A percentile compares a stretch with the other conserved stretches of the same genome.
phyloP scores from a whole-genome alignment of 371 early-diverging fungal species.

The Blakeslea trispora region DNA sequence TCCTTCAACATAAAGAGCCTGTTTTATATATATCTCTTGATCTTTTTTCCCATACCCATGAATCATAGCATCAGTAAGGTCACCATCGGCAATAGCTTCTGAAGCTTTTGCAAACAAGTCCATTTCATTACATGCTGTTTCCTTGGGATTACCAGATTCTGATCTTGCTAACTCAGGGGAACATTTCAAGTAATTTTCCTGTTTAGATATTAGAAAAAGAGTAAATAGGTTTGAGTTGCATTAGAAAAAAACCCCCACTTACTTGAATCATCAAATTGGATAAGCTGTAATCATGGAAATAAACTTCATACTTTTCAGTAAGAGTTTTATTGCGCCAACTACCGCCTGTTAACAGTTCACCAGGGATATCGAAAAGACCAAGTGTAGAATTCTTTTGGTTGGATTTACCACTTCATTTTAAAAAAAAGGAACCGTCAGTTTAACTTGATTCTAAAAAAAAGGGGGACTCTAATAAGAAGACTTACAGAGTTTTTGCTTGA shows the following conservation, averaged over 20 bases:
- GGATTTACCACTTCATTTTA: conserved; percentile 46
- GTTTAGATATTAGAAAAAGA: not conserved
- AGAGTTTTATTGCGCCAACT: conserved; percentile 59
- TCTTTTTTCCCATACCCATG: conserved; percentile 59
- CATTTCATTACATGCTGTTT: conserved; percentile 37
- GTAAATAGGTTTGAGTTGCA: not conserved
- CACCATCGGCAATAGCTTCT: conserved; percentile 89
- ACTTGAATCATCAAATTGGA: conserved; percentile 81
- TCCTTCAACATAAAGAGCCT: too few relatives aligned
- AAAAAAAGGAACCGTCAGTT: too few relatives aligned
- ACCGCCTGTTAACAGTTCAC: conserved; percentile 61
- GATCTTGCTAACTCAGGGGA: conserved; percentile 28
- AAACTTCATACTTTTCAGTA: conserved; percentile 85
- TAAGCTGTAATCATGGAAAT: conserved; percentile 92
- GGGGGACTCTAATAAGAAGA: conserved; percentile 4
- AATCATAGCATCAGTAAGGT: conserved; percentile 82
- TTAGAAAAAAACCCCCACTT: not conserved
- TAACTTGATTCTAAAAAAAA: too few relatives aligned
- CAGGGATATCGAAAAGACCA: conserved; percentile 87
- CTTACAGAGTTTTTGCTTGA: conserved; percentile 75
- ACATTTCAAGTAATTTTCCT: conserved; percentile 55
- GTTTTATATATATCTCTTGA: conserved; percentile 1
- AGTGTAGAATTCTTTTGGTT: conserved; percentile 81
- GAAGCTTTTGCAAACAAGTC: conserved; percentile 81
- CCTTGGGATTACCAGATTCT: conserved; percentile 17